Conservation (phyloP, 1,284 basidiomycete species). For the Ustilago nuda region DNA sequence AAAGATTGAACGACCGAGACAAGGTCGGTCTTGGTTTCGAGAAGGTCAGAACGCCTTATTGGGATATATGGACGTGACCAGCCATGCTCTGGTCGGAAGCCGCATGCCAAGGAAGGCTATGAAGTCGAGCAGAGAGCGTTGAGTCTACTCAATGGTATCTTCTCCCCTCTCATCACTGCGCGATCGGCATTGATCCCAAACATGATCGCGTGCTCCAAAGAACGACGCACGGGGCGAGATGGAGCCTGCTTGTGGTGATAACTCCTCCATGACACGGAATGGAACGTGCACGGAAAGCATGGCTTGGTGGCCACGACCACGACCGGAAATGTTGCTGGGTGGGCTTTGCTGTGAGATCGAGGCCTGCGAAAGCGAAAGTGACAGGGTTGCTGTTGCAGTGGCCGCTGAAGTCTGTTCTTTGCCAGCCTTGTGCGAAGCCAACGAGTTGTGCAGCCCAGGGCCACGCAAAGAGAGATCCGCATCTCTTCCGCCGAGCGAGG, state of each 20-base stretch:
- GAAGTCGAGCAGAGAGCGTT: background rate
- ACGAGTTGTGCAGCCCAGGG: slow-evolving; percentile 22
- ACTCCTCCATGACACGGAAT: slow-evolving; percentile 25
- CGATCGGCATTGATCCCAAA: slow-evolving; percentile 9
- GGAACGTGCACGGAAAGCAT: slow-evolving; percentile 39
- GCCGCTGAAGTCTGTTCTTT: slow-evolving; percentile 19
- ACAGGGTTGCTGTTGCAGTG: slow-evolving; percentile 7
- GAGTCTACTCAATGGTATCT: background rate
- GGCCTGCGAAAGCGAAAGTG: slow-evolving; percentile 19
- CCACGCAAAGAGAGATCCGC: slow-evolving; percentile 40
- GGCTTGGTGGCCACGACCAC: slow-evolving; percentile 23
- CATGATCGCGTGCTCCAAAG: slow-evolving; percentile 17
- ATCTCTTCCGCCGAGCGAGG: slow-evolving; percentile 40
- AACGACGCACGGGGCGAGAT: slow-evolving; percentile 30
- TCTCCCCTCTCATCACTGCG: slow-evolving; percentile 17
- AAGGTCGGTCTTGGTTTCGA: slow-evolving; percentile 13
- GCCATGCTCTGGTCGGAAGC: background rate
- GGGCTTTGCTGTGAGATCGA: slow-evolving; percentile 34
- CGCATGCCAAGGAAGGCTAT: background rate
- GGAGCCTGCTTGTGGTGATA: slow-evolving; percentile 15
- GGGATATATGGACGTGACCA: slow-evolving; percentile 11
- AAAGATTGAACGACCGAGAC: slow-evolving; percentile 1
- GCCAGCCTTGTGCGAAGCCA: slow-evolving; percentile 8
- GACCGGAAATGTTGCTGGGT: slow-evolving; percentile 42
- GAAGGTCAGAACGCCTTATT: background rate